Percentiles rank a stretch among this genome's conserved stretches.
These are phyloP conservation scores for Salmacisia buchloeana DNA, from an alignment of 1,284 basidiomycete species.

Conservation along the genomic window DNA sequence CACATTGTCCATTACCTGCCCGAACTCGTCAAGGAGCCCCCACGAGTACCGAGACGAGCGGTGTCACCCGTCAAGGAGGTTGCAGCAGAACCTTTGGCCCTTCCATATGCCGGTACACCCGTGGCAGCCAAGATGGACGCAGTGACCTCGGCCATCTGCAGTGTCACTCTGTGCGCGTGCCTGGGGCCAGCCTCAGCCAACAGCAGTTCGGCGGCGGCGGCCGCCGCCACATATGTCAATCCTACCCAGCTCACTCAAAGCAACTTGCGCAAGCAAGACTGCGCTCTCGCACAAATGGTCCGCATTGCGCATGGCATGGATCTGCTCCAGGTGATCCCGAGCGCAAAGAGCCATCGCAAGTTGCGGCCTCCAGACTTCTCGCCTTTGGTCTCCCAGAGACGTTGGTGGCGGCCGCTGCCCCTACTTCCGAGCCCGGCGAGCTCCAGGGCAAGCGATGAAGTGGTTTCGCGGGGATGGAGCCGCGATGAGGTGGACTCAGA, in stretches of 20 bases:
- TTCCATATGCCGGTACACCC: constrained; percentile 42
- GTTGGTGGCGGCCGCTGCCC: constrained; percentile 30
- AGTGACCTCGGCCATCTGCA: constrained; percentile 34
- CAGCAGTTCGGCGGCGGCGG: constrained; percentile 32
- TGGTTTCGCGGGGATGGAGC: neutral
- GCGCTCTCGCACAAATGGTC: constrained; percentile 49
- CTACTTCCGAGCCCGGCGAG: constrained; percentile 28
- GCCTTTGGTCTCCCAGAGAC: constrained; percentile 38
- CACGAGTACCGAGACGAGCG: constrained; percentile 53
- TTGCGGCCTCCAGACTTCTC: constrained; percentile 34
- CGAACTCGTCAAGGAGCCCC: constrained; percentile 59
- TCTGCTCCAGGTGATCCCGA: constrained; percentile 39
- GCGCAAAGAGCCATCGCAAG: constrained; percentile 27
- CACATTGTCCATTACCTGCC: constrained; percentile 79
- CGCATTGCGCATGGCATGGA: constrained; percentile 46
- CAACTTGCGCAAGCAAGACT: constrained; percentile 43
- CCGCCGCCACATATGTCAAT: constrained; percentile 27
- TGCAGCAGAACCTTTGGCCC: constrained; percentile 29
- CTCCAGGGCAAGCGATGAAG: constrained; percentile 17
- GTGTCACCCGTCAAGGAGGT: constrained; percentile 53
- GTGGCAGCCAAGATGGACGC: constrained; percentile 43
- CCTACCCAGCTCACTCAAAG: neutral
- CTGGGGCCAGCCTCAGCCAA: constrained; percentile 39
- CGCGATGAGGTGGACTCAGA: constrained; percentile 15
- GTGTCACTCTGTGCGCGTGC: constrained; percentile 42